Evolutionary conservation across 202 grass and related monocot genomes (phyloP), one percentile per base, ranked within the genome.

Genomic region (Setaria italica): DNA sequence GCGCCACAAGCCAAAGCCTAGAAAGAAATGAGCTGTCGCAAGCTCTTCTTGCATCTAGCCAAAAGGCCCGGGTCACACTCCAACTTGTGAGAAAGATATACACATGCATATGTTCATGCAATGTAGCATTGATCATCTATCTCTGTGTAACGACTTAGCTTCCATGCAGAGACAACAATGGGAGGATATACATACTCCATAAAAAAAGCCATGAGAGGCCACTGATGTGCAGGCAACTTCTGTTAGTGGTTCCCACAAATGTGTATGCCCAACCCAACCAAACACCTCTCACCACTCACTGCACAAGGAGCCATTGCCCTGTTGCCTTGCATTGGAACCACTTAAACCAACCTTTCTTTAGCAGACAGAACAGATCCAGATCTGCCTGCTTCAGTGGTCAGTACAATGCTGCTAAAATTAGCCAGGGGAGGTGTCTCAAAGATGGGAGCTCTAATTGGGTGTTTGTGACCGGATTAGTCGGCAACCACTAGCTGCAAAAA

Each of bases 361-460:
- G 74, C 80, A 74, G 32, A 57, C 46, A 83, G 42, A 34, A 60
- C 74, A 73, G 74, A 87, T 90, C 85, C 80, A 84, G 80, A 90
- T 80, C 64, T 72, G 67, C 74, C 70, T 90, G 60, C 80, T 80
- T 79, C 53, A 63, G 74, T 34, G 85, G 82, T 67, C 89, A 64
- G 68, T 80, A 74, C 76, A 80, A 17, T 71, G 80, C 67, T 64
- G 19, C 89, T 90, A 76, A 84, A 80, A 48, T 87, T 90, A 87
- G 84, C 69, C 33, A 37, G 59, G 51, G 13, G 76, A 89, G 9
- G 14, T 10, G 29, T 45, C 43, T 76, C 49, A 60, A 74, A 83
- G 69, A 69, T 39, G 63, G 43, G 51, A 80, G 62, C 45, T 76
- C 32, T 80, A 62, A 66, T 43, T 80, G 62, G 43, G 33, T 64